A percentile compares a stretch with the other conserved stretches of the same genome.
Evolutionary conservation across 1,284 basidiomycete species (phyloP).

Genomic region (Exobasidium rhododendri): DNA sequence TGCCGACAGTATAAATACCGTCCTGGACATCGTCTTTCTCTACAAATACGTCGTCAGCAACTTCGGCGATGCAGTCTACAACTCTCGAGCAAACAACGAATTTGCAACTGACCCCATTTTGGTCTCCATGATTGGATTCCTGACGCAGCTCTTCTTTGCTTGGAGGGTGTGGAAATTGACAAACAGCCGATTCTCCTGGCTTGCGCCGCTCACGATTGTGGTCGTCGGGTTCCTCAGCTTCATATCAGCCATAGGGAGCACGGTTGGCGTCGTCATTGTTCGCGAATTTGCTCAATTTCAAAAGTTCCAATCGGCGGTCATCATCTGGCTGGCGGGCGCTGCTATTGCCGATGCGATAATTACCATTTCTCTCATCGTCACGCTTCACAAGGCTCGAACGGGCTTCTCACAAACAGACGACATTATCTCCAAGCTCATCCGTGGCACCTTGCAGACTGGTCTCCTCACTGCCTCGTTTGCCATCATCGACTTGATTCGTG

Average conservation of each 20-base stretch:
- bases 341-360: constrained; percentile 44
- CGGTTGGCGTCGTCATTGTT: constrained; percentile 43
- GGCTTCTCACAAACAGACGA: constrained; percentile 50
- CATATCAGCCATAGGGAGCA: constrained; percentile 38
- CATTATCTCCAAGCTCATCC: constrained; percentile 46
- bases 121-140: constrained; percentile 42
- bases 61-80: constrained; percentile 39
- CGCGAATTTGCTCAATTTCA: constrained; percentile 36
- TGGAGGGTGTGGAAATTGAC: constrained; percentile 46
- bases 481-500: constrained; percentile 35
- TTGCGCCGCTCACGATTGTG: constrained; percentile 31
- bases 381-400: constrained; percentile 43
- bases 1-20: constrained; percentile 35
- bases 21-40: constrained; percentile 40
- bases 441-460: constrained; percentile 47
- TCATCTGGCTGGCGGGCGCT: constrained; percentile 44
- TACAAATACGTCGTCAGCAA: constrained; percentile 42
- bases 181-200: constrained; percentile 19
- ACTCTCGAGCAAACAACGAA: constrained; percentile 26
- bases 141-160: constrained; percentile 47
- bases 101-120: constrained; percentile 41
- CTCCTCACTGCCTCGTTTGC: constrained; percentile 41
- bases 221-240: constrained; percentile 27
- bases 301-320: constrained; percentile 47
- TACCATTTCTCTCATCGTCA: constrained; percentile 38